Evolutionary conservation across 129 eudicot genomes (phyloP), one percentile per base, ranked within the genome.

Genomic region (Escallonia herrerae): DNA sequence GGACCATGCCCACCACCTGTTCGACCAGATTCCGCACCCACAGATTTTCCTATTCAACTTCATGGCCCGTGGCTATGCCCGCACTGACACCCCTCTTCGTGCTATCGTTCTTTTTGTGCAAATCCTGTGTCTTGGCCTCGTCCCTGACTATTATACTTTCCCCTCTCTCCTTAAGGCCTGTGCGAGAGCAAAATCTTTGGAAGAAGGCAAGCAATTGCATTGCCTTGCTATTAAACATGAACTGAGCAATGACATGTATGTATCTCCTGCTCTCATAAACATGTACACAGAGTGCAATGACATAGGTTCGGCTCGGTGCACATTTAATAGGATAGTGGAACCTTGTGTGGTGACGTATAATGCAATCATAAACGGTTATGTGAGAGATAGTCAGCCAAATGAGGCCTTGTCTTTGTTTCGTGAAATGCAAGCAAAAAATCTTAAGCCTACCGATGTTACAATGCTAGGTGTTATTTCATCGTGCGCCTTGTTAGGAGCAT

Each of bases 21-120:
- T 79, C 63, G 64, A 70, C 51, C 59, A 65, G 48, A 54, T 70
- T 71, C 74, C 77, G 9, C 48, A 50, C 8, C 80, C 84, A 43
- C 80, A 79, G 43, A 74, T 74, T 2, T 79, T 75, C 61, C 71
- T 79, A 5, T 70, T 58, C 48, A 79, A 79, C 79, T 70, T 80
- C 64, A 62, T 79, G 71, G 75, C 75, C 51, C 65, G 77, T 60
- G 84, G 74, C n/a, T 66, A 70, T 74, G n/a, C 75, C 37, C 70
- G 60, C 55, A 65, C 60, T 15, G 58, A 66, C 22, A 15, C 70
- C 3, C 69, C 77, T 9, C 8, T 15, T 3, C 67, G 71, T 15
- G 61, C 72, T 8, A 33, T 79, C 11, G 65, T 64, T 3, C 49
- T 79, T 22, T 79, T 66, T 56, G 43, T 42, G 51, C 69, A 40